Evolutionary conservation across 768 basidiomycete species (phyloP), one percentile per base, ranked within the genome.

Genomic region (Termitomyces sp.): DNA sequence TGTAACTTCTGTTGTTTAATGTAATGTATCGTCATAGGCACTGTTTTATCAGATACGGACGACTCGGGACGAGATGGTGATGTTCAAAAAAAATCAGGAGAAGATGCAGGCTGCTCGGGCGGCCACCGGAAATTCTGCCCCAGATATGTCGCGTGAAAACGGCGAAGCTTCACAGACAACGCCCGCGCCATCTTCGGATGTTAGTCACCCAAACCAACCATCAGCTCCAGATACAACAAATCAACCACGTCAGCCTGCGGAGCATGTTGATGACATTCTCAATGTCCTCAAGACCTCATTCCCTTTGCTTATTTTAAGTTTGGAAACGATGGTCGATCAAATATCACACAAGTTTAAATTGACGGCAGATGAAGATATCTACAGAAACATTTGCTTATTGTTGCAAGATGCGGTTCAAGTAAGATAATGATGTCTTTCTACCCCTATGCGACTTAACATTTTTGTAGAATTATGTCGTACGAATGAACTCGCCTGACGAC

Each of bases 241-340:
- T 32, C 59, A 65, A 42, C 74, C 80, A 47, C 83, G 87, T 32
- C 89, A 90, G 63, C 84, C 92, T 27, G 92, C 85, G 82, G 96
- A 98, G 53, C 82, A 90, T 64, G 86, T 97, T 7, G 97, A 99
- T 21, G 97, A 98, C 67, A 85, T 98, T 56, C 84, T 95, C 41
- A 89, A 95, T 67, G 86, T 92, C 37, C 78, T 98, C 65, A 98
- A 99, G 75, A 97, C 96, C 0, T 88, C 92, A 0, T 97, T 95
- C 79, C 97, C 97, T 0, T 80, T 99, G 7, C 81, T 99, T 35
- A 92, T 96, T 31, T 77, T 98, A 21, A 97, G 94, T 56, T 80
- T 99, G 79, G 97, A 99, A 74, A 95, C 93, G 16, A 90, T 98
- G 82, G 90, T 95, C 4, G 97, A 99, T 62, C 95, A 98, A 71